Base-by-base conservation (phyloP, 805 yeast genomes). In the Barnettozyma populi region DNA sequence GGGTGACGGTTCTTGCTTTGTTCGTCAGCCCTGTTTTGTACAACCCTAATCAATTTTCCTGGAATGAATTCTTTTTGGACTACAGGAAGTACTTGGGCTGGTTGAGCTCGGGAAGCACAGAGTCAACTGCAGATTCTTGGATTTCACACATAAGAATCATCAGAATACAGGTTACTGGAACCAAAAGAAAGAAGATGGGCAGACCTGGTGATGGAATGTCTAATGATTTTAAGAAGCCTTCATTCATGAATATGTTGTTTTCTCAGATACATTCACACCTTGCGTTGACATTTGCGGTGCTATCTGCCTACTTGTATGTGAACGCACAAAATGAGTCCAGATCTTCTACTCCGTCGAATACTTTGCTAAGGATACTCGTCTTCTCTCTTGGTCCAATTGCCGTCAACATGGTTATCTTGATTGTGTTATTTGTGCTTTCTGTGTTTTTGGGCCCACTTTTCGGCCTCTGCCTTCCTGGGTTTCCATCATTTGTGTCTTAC, bases 41-140 rank as follows among this genome's bases (percentile, higher is more conserved):
- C 64, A 82, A 82, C 60, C 88, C 88, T 0, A 79, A 80, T 56
- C 87, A 82, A 55, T 82, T 78, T 54, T 72, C 78, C 4, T 79
- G 82, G 76, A 72, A 66, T 31, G 86, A 81, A 52, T 82, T 81
- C 60, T 79, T 82, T 57, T 58, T 79, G 38, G 87, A 82, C 61
- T 82, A 82, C 61, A 71, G 67, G 48, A 67, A 65, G 36, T 78
- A 68, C 54, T 59, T 80, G 47, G 18, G 21, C 4, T 66, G 70
- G 70, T 61, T 80, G 47, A 67, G 71, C 3, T 65, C 73, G 16
- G 85, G 85, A 23, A 80, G 78, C 57, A 69, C 75, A 5, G 66
- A 60, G 24, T 55, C 57, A 7, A 58, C 55, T 16, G 43, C 41
- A 7, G 54, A 51, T 13, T 66, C 74, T 0, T 73, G 78, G 78